These are phyloP conservation scores for Trypanosoma cruzi DNA, from an alignment of 208 protist genomes.

Conservation along the genomic window DNA sequence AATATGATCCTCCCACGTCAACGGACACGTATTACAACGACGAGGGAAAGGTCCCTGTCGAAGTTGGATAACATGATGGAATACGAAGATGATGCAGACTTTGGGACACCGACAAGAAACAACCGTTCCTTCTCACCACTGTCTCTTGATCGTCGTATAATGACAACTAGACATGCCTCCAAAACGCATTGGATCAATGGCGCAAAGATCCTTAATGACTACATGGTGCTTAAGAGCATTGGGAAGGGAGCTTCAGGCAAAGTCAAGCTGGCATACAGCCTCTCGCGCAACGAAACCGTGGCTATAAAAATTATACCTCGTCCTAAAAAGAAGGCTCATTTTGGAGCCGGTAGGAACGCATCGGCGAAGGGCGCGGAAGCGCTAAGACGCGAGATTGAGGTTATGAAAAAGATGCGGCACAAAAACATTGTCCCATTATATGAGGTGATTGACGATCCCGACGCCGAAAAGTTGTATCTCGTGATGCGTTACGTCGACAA, in stretches of 20 bases:
- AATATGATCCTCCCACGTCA: too few species aligned
- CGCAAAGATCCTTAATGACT: conserved; percentile 43
- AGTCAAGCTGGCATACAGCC: conserved; percentile 38
- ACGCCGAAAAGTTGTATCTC: conserved; percentile 83
- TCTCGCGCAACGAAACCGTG: conserved; percentile 22
- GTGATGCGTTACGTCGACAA: conserved; percentile 92
- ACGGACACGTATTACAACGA: too few species aligned
- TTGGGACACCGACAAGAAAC: not conserved
- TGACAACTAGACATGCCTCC: not conserved
- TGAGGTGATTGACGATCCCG: too few species aligned
- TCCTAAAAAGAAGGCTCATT: conserved; percentile 19
- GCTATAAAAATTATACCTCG: conserved; percentile 52
- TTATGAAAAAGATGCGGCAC: conserved; percentile 96
- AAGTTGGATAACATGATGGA: too few species aligned
- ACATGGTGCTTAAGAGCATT: conserved; percentile 44
- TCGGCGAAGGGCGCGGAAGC: conserved; percentile 21
- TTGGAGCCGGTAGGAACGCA: not conserved
- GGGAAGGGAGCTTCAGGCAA: conserved; percentile 40
- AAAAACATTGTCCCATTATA: conserved; percentile 93
- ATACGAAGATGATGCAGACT: too few species aligned
- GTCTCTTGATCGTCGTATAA: not conserved
- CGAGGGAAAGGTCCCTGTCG: too few species aligned
- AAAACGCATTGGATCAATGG: conserved; percentile 17
- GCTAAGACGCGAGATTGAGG: conserved; percentile 87
- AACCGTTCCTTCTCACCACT: not conserved